These are phyloP conservation scores for Chlorella ohadii DNA, from an alignment of 139 green algal species.

Conservation along the genomic window DNA sequence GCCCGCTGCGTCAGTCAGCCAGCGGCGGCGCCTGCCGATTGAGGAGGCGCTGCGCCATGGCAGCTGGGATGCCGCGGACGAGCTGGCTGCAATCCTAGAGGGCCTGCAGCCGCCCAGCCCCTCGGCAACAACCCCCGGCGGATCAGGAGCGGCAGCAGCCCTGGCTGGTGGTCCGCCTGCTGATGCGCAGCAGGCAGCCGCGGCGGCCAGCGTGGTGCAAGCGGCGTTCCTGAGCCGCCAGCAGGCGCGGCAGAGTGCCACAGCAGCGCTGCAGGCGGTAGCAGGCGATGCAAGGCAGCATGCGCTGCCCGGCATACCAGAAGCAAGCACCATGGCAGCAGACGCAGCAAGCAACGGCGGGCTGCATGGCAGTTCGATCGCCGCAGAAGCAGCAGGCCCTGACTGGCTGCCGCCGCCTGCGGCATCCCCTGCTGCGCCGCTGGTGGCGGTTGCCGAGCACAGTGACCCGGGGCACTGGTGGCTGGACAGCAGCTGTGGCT, in stretches of 20 bases:
- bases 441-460: background rate
- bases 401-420: background rate
- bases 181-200: background rate
- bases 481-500: background rate
- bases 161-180: background rate
- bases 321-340: background rate
- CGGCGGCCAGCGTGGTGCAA: background rate
- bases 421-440: too few species aligned
- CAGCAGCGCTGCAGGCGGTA: background rate
- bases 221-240: background rate
- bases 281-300: too few species aligned
- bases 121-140: background rate
- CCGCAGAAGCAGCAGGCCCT: too few species aligned
- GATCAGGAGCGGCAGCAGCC: background rate
- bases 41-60: background rate
- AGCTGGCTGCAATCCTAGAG: slow-evolving; percentile 4
- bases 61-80: background rate
- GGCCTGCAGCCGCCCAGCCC: background rate
- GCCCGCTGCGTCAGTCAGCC: background rate
- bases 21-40: background rate
- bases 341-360: too few species aligned
- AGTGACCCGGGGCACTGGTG: background rate
- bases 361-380: too few species aligned
- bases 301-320: background rate
- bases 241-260: background rate